These are phyloP conservation scores for Ganoderma multipileum DNA, from an alignment of 1,284 basidiomycete species.

Conservation along the genomic window DNA sequence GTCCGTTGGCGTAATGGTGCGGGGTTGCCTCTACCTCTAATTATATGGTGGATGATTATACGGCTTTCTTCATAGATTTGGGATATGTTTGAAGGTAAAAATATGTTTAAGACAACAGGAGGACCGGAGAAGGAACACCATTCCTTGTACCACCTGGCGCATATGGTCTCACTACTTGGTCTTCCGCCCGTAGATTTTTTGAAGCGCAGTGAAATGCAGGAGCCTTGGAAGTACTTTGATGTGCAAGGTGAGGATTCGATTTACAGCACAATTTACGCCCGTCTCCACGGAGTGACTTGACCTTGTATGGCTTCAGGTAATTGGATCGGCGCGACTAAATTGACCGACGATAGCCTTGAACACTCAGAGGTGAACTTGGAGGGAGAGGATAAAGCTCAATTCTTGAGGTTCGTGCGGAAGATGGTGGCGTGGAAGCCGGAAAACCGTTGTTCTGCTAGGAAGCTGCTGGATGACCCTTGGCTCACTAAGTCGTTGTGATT, in stretches of 20 bases:
- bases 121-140: conserved; percentile 23
- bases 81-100: conserved; percentile 29
- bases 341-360: conserved; percentile 23
- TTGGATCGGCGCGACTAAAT: conserved; percentile 17
- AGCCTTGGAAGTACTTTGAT: conserved; percentile 26
- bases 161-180: conserved; percentile 37
- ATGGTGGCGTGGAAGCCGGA: conserved; percentile 21
- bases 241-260: conserved; percentile 18
- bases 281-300: no score
- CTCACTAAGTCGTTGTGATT: neutral
- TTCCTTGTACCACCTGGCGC: conserved; percentile 31
- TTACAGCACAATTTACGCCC: neutral
- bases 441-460: conserved; percentile 4
- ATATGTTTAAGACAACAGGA: conserved; percentile 30
- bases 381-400: conserved; percentile 22
- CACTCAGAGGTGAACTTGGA: conserved; percentile 17
- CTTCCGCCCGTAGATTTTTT: conserved; percentile 31
- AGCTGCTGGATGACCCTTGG: conserved; percentile 11
- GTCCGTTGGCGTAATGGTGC: conserved; percentile 36
- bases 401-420: conserved; percentile 20
- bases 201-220: conserved; percentile 20
- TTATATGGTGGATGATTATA: neutral
- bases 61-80: conserved; percentile 25
- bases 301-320: conserved; percentile 8
- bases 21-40: neutral